Evolutionary conservation across 345 rosid genomes (phyloP), one percentile per base, ranked within the genome.

Genomic region (Cardamine resedifolia): DNA sequence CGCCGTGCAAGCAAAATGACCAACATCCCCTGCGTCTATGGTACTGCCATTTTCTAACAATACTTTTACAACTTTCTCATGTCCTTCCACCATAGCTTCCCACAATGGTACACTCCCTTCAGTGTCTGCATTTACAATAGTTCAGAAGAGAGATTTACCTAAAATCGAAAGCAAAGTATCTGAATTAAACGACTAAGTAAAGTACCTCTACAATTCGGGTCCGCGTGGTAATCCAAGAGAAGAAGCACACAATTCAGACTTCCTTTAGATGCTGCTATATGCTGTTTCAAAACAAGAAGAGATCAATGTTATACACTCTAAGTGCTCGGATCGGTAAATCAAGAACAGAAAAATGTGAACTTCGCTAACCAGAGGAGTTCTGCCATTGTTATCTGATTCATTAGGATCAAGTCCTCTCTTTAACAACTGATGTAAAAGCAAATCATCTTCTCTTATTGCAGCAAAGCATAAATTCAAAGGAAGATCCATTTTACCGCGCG

Each of bases 181-280:
- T 5, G 16, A 45, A 31, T 1, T 30, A 21, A 64, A 34, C 10
- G 47, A 26, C 7, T 10, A 21, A 39, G 53, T 85, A 90, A 20
- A 39, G 56, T 85, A 91, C 97, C 98, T 91, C 70, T 85, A 67
- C 81, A 69, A 48, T 89, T 89, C 30, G 91, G 87, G 81, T 86
- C 81, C 28, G 90, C 95, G 10, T 82, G 82, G 50, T 81, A 80
- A 63, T 88, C 90, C 65, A 94, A 83, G 6, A 94, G 87, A 58
- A 77, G 88, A 70, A 83, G 85, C 43, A 85, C 91, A n/a, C 96
- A 91, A 34, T 87, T 84, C 62, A 85, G 79, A 38, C 73, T 83
- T 69, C 98, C 98, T 71, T 83, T 87, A 8, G 93, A 84, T 39
- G 96, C 90, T 66, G 97, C 88, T 52, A 94, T 90, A 69, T 94